Conservation (phyloP, 371 early-diverging fungal genomes). For the Globomyces sp. region DNA sequence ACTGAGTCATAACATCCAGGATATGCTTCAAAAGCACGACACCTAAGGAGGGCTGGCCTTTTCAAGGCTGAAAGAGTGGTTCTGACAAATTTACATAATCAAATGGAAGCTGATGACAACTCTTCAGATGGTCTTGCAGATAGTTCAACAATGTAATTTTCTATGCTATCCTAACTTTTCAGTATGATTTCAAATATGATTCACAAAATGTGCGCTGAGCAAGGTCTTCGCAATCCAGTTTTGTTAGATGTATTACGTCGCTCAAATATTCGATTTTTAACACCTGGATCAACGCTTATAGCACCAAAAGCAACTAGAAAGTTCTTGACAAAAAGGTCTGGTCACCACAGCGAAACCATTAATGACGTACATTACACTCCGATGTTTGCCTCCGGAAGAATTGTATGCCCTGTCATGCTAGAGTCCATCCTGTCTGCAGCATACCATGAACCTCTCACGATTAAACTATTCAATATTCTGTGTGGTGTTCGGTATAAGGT, state of each 20-base stretch:
- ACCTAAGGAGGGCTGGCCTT: conserved; percentile 36
- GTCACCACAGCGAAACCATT: too few relatives aligned
- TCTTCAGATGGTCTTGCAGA: conserved; percentile 10
- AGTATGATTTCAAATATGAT: conserved; percentile 42
- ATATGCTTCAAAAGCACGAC: conserved; percentile 33
- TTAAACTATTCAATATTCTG: conserved; percentile 35
- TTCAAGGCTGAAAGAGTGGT: conserved; percentile 29
- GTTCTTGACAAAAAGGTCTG: conserved; percentile 10
- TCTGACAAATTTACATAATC: conserved; percentile 25
- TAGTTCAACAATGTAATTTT: conserved; percentile 4
- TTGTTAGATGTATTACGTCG: conserved; percentile 36
- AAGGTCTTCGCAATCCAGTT: conserved; percentile 27
- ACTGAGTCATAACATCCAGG: conserved; percentile 18
- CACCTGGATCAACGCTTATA: conserved; percentile 20
- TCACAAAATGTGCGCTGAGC: conserved; percentile 28
- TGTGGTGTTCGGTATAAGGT: conserved; percentile 35
- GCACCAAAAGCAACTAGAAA: conserved; percentile 1
- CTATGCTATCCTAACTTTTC: too few relatives aligned
- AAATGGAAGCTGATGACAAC: not conserved
- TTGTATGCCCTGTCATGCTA: conserved; percentile 37
- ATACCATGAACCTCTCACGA: conserved; percentile 22
- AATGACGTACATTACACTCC: conserved; percentile 36
- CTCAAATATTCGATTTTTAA: conserved; percentile 38
- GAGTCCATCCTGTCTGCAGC: conserved; percentile 33
- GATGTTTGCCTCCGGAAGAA: conserved; percentile 42